These are phyloP conservation scores for Betula pendula DNA, from an alignment of 306 rosid species.

Conservation along the genomic window DNA sequence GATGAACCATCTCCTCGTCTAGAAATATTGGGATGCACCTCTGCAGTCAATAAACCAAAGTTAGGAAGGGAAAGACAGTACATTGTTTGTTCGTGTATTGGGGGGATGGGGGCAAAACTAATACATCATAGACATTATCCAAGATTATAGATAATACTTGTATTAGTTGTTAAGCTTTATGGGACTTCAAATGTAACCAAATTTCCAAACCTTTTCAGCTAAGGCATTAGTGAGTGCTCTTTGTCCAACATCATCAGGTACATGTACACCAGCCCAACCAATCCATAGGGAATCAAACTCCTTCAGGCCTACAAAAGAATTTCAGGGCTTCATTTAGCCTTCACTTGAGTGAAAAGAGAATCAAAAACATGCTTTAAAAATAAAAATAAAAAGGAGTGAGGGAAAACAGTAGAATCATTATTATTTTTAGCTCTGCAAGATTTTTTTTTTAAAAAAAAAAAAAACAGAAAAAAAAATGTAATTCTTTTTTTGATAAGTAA, in stretches of 20 bases:
- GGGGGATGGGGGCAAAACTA: neutral
- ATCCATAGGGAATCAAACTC: conserved; percentile 97
- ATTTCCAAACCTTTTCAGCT: conserved; percentile 78
- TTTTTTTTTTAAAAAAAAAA: too few species aligned
- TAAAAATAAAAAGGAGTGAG: neutral
- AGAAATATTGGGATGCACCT: conserved; percentile 94
- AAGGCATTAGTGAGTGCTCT: conserved; percentile 73
- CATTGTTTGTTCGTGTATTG: conserved; percentile 3
- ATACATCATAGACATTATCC: conserved; percentile 4
- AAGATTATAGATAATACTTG: conserved; percentile 6
- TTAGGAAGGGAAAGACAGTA: conserved; percentile 6
- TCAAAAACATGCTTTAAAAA: conserved; percentile 7
- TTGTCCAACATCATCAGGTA: conserved; percentile 79
- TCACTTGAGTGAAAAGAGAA: conserved; percentile 13
- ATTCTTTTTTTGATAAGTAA: too few species aligned
- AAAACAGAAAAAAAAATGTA: neutral
- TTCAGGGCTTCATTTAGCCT: conserved; percentile 30
- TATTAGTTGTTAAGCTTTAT: conserved; percentile 14
- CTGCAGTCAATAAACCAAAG: conserved; percentile 46
- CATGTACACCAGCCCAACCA: conserved; percentile 99
- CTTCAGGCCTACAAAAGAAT: conserved; percentile 76
- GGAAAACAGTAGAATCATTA: conserved; percentile 9
- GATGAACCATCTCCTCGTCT: conserved; percentile 87
- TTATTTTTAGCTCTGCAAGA: conserved; percentile 14
- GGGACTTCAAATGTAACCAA: conserved; percentile 18